Evolutionary conservation across 176 grass and related monocot genomes (phyloP).

Genomic region (Aechmea fasciata): DNA sequence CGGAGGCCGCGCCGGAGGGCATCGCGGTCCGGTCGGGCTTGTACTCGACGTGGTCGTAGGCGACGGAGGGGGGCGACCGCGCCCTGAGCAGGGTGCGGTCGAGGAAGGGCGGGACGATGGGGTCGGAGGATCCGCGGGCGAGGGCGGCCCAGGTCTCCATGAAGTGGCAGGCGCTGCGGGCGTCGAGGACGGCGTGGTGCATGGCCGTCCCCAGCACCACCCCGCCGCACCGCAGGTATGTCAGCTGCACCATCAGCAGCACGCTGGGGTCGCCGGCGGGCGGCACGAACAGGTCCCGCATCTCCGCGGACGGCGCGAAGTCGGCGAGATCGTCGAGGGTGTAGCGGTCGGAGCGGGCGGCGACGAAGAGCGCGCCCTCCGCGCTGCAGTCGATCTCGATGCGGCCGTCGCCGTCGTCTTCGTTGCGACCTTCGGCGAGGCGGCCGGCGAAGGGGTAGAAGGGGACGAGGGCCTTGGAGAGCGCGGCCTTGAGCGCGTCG

Average conservation of each 20-base stretch:
- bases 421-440: constrained; percentile 7
- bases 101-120: neutral
- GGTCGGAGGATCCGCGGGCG: neutral
- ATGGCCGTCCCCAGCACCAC: neutral
- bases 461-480: constrained; percentile 44
- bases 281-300: constrained; percentile 37
- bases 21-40: constrained; percentile 2
- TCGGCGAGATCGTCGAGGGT: constrained; percentile 18
- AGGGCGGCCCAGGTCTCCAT: constrained; percentile 15
- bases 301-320: constrained; percentile 29
- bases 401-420: constrained; percentile 19
- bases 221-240: constrained; percentile 21
- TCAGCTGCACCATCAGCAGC: constrained; percentile 6
- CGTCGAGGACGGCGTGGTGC: constrained; percentile 3
- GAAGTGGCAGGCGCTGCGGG: neutral
- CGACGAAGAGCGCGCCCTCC: constrained; percentile 39
- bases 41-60: constrained; percentile 51
- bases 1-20: neutral
- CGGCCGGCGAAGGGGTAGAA: constrained; percentile 68
- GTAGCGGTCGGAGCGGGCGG: constrained; percentile 15
- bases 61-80: constrained; percentile 21
- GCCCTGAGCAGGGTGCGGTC: constrained; percentile 19
- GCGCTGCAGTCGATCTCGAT: constrained; percentile 52
- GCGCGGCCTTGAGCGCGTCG: constrained; percentile 19
- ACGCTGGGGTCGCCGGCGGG: neutral